These are phyloP conservation scores for Fusarium sp. DNA, from an alignment of 2,329 filamentous ascomycete species.

Conservation along the genomic window DNA sequence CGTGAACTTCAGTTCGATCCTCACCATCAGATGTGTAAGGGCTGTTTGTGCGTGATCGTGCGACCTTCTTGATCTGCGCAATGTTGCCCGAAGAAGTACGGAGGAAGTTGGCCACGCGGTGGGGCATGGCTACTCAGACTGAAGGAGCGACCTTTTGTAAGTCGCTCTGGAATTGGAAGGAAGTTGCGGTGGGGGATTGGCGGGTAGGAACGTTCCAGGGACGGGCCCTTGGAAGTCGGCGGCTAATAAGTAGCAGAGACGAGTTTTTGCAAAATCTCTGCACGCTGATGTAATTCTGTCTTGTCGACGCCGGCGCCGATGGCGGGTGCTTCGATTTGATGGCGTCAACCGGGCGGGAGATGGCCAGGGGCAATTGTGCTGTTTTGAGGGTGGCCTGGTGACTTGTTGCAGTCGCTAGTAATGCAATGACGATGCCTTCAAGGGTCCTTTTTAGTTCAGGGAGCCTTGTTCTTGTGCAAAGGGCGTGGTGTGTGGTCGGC, in stretches of 20 bases:
- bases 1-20: constrained; percentile 42
- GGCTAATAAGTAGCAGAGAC: constrained; percentile 25
- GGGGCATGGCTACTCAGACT: constrained; percentile 57
- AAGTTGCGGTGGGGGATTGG: constrained; percentile 8
- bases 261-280: constrained; percentile 34
- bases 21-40: constrained; percentile 50
- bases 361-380: constrained; percentile 29
- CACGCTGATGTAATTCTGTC: constrained; percentile 31
- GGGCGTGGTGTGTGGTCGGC: constrained; percentile 19
- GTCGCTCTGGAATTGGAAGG: constrained; percentile 4
- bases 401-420: constrained; percentile 18
- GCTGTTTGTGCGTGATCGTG: constrained; percentile 47
- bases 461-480: not conserved
- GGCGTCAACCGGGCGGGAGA: constrained; percentile 29
- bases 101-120: constrained; percentile 65
- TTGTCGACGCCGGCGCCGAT: constrained; percentile 11
- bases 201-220: constrained; percentile 13
- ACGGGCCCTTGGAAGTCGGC: constrained; percentile 23
- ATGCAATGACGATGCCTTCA: constrained; percentile 30
- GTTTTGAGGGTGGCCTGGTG: constrained; percentile 22
- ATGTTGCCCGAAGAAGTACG: constrained; percentile 64
- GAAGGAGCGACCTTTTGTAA: constrained; percentile 32
- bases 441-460: constrained; percentile 3
- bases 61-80: constrained; percentile 56
- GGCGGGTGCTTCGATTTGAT: constrained; percentile 10